A percentile compares a stretch with the other conserved stretches of the same genome.
phyloP scores from a whole-genome alignment of 306 rosid genomes.

The Citrullus mucosospermus region DNA sequence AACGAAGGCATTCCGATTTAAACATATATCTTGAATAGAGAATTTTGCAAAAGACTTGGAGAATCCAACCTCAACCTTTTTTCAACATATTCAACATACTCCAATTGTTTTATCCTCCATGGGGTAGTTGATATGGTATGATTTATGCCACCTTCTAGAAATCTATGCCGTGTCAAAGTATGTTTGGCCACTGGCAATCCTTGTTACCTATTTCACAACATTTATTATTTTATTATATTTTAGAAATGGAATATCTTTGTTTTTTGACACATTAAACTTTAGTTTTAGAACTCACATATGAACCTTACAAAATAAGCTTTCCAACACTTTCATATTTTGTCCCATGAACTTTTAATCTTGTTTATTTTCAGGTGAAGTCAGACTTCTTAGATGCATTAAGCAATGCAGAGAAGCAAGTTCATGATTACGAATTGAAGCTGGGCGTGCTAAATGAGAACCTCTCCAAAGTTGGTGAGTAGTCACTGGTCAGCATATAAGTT shows the following conservation, averaged over 20 bases:
- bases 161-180: not conserved
- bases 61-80: too few relatives aligned
- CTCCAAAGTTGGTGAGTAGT: constrained; percentile 48
- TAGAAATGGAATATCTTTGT: not conserved
- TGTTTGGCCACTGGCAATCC: not conserved
- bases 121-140: not conserved
- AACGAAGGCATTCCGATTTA: too few relatives aligned
- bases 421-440: constrained; percentile 45
- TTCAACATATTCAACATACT: not conserved
- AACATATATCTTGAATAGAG: too few relatives aligned
- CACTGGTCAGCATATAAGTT: not conserved
- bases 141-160: not conserved
- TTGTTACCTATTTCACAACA: not conserved
- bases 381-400: constrained; percentile 76
- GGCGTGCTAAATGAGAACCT: constrained; percentile 38
- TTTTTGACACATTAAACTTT: not conserved
- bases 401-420: constrained; percentile 64
- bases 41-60: too few relatives aligned
- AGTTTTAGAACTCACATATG: not conserved
- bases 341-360: not conserved
- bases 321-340: not conserved
- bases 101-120: not conserved
- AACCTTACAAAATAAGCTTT: not conserved
- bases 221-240: not conserved
- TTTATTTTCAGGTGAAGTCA: constrained; percentile 45